Evolutionary conservation across 352 stramenopile species (phyloP).

Genomic region (Phytopythium boreale): DNA sequence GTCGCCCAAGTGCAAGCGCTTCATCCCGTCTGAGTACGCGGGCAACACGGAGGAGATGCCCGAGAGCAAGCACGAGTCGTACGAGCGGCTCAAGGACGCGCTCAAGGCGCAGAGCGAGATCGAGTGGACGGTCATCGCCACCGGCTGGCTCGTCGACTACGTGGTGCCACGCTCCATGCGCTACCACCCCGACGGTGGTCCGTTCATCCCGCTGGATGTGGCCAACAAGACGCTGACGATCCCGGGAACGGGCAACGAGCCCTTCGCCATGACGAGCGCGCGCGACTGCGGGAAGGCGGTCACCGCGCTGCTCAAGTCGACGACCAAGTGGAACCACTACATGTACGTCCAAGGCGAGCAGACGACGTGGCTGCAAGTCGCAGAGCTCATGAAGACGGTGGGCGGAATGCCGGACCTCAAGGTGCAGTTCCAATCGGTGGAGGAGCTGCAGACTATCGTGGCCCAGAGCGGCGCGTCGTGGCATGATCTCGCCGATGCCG

Average conservation of each 20-base stretch:
- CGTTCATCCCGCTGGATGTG: slow-evolving; percentile 19
- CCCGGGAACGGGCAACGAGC: slow-evolving; percentile 26
- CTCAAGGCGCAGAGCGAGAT: slow-evolving; percentile 25
- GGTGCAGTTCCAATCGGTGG: slow-evolving; percentile 14
- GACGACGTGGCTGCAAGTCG: slow-evolving; percentile 32
- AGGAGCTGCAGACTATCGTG: slow-evolving; percentile 15
- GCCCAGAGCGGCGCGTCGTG: slow-evolving; percentile 3
- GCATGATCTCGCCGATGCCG: neutral
- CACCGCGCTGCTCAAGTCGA: slow-evolving; percentile 16
- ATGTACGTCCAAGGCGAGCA: slow-evolving; percentile 30
- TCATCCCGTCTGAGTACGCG: slow-evolving; percentile 37
- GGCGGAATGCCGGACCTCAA: slow-evolving; percentile 20
- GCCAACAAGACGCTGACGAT: slow-evolving; percentile 29
- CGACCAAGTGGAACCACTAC: slow-evolving; percentile 25
- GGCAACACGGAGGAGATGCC: slow-evolving; percentile 27
- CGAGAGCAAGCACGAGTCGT: slow-evolving; percentile 7
- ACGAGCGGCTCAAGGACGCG: slow-evolving; percentile 15
- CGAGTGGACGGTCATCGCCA: slow-evolving; percentile 32
- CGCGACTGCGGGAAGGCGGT: slow-evolving; percentile 22
- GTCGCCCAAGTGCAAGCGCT: slow-evolving; percentile 38
- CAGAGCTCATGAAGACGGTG: slow-evolving; percentile 16
- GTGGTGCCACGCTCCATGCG: slow-evolving; percentile 26
- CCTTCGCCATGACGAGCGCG: slow-evolving; percentile 20
- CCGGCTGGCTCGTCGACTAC: slow-evolving; percentile 31
- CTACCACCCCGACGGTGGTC: slow-evolving; percentile 17